Percentiles rank a stretch among this genome's conserved stretches.
These are phyloP conservation scores for Huiozyma naganishii DNA, from an alignment of 805 yeast genomes.

Conservation along the genomic window DNA sequence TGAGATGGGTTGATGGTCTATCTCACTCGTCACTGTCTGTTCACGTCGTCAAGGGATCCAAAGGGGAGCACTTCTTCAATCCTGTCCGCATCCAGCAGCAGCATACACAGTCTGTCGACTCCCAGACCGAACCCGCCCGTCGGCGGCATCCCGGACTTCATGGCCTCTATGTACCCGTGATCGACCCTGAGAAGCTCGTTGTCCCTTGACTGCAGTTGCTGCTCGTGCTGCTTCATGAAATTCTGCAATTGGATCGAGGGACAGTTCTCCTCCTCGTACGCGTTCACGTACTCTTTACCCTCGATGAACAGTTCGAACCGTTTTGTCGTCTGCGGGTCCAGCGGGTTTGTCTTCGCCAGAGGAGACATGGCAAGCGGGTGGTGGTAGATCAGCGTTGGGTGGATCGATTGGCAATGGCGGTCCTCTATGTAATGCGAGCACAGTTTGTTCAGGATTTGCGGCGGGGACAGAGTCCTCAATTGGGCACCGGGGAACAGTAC, in stretches of 20 bases:
- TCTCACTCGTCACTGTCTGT: slow-evolving; percentile 9
- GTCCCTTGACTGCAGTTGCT: slow-evolving; percentile 33
- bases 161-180: slow-evolving; percentile 51
- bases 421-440: slow-evolving; percentile 58
- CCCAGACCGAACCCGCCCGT: slow-evolving; percentile 99
- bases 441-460: slow-evolving; percentile 54
- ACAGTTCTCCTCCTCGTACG: slow-evolving; percentile 92
- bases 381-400: slow-evolving; percentile 66
- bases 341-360: slow-evolving; percentile 55
- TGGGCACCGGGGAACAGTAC: slow-evolving; percentile 2
- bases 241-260: slow-evolving; percentile 63
- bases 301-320: slow-evolving; percentile 78
- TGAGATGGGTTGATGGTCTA: too few species aligned
- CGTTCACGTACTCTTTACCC: slow-evolving; percentile 78
- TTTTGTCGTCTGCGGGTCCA: slow-evolving; percentile 35
- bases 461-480: slow-evolving; percentile 30
- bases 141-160: slow-evolving; percentile 95
- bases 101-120: slow-evolving; percentile 77
- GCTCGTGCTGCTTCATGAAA: slow-evolving; percentile 46
- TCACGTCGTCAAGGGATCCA: slow-evolving; percentile 63
- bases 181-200: slow-evolving; percentile 49
- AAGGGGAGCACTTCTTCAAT: slow-evolving; percentile 70
- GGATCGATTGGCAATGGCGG: slow-evolving; percentile 30
- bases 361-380: slow-evolving; percentile 86
- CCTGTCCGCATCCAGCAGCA: slow-evolving; percentile 49